Evolutionary conservation across 805 yeast species (phyloP), one percentile per base, ranked within the genome.

Genomic region (Candida ponderosae): DNA sequence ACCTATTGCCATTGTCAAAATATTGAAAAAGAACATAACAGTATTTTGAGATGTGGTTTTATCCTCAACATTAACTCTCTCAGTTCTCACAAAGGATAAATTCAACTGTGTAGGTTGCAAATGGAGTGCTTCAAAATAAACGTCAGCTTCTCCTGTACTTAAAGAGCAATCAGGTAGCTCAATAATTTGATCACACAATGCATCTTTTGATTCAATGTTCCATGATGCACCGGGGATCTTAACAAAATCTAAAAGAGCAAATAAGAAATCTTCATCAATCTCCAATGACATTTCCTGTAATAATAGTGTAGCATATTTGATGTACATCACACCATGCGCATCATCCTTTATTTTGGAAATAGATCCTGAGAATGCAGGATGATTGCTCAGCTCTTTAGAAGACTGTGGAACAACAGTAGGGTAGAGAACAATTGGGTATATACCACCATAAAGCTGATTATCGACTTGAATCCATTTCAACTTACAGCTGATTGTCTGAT

Each of bases 381-480:
- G 97, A 35, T 71, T 79, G 39, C 79, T 81, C 75, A 88, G 75
- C 50, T 90, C 97, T 45, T 75, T 74, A 4, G 81, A 76, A 0
- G 86, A 79, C 50, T 86, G 84, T 2, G 96, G 95, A 34, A 93
- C 74, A 9, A 86, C 88, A 3, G 88, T 81, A 4, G 99, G 99
- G 54, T 86, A 94, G 9, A 93, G 45, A 11, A 93, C 66, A 38
- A 89, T 90, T 3, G 97, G 97, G 61, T 73, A 93, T 2, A 81
- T 73, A 11, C 95, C 84, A 4, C 96, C 95, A 50, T 79, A 86
- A 34, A 90, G 61, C 54, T 88, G 96, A 51, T 93, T 90, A 56
- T 93, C 98, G 34, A 90, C 69, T 58, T 93, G 99, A 24, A 93
- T 65, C 98, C 98, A 94, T 53, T 90, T 89, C 49, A 89, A 59